Evolutionary conservation across 2,329 filamentous ascomycete species (phyloP).

Genomic region (Claviceps paspali): DNA sequence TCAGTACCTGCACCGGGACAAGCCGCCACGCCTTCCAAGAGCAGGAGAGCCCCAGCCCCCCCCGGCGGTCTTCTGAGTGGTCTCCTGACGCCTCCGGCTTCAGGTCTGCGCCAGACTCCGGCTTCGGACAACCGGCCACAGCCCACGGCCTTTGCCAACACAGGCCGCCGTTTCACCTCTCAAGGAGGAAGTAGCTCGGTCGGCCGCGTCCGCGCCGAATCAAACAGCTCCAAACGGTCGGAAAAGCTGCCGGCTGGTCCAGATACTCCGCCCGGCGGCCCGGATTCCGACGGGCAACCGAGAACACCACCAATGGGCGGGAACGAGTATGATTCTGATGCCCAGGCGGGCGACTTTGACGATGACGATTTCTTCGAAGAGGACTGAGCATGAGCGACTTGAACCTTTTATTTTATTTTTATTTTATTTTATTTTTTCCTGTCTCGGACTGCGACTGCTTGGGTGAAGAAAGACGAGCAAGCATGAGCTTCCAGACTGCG

Average conservation of each 20-base stretch:
- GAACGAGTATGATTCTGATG: conserved; percentile 45
- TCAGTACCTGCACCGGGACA: conserved; percentile 23
- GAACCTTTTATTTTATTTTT: too few relatives aligned
- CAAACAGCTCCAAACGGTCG: conserved; percentile 20
- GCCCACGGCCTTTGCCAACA: conserved; percentile 45
- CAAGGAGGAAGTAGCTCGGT: conserved; percentile 17
- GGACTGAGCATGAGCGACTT: conserved; percentile 17
- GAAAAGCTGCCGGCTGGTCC: conserved; percentile 24
- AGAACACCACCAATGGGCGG: conserved; percentile 44
- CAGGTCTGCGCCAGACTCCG: conserved; percentile 49
- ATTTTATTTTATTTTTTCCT: too few relatives aligned
- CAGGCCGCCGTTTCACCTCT: conserved; percentile 40
- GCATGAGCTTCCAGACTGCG: too few relatives aligned
- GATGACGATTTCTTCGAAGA: conserved; percentile 45
- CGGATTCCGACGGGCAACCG: conserved; percentile 24
- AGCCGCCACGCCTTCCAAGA: conserved; percentile 45
- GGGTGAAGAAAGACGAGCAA: too few relatives aligned
- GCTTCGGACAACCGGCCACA: conserved; percentile 27
- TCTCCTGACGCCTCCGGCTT: conserved; percentile 78
- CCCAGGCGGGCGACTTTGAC: conserved; percentile 42
- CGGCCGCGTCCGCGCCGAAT: conserved; percentile 14
- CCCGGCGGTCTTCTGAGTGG: conserved; percentile 55
- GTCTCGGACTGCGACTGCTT: too few relatives aligned
- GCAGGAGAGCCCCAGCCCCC: conserved; percentile 35
- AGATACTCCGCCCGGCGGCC: conserved; percentile 26